A percentile compares a stretch with the other conserved stretches of the same genome.
Conservation (phyloP, 768 basidiomycete species). For the Lepiota subincarnata region DNA sequence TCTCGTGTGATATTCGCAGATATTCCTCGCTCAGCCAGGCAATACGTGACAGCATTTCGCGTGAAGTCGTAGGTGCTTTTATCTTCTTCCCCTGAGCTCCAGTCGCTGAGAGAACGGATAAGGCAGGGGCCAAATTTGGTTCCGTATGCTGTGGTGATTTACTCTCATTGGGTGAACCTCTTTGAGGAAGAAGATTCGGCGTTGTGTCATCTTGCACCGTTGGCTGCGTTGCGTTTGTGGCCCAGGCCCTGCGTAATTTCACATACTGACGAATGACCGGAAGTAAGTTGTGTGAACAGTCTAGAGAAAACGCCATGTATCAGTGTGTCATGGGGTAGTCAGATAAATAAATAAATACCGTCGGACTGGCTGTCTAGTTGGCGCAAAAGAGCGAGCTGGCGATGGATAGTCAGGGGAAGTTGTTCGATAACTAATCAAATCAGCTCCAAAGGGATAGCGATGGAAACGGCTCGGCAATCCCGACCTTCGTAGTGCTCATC, state of each 20-base stretch:
- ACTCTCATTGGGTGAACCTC: background rate
- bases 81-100: constrained; percentile 18
- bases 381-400: constrained; percentile 63
- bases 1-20: constrained; percentile 67
- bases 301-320: constrained; percentile 12
- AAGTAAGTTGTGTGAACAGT: constrained; percentile 35
- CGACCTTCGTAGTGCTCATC: constrained; percentile 79
- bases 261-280: constrained; percentile 48
- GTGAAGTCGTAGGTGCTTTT: constrained; percentile 34
- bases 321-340: background rate
- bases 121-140: background rate
- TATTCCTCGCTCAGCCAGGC: constrained; percentile 58
- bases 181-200: background rate
- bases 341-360: constrained; percentile 29
- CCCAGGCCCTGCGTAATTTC: constrained; percentile 18
- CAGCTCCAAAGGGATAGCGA: background rate
- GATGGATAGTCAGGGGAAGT: constrained; percentile 67
- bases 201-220: background rate
- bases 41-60: constrained; percentile 52
- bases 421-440: constrained; percentile 63
- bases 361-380: constrained; percentile 69
- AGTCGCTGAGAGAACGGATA: background rate
- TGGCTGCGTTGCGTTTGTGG: background rate
- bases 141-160: background rate
- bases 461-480: constrained; percentile 12